Evolutionary conservation across 2,329 filamentous ascomycete genomes (phyloP), one percentile per base, ranked within the genome.

Genomic region (Phaeomoniella chlamydospora): DNA sequence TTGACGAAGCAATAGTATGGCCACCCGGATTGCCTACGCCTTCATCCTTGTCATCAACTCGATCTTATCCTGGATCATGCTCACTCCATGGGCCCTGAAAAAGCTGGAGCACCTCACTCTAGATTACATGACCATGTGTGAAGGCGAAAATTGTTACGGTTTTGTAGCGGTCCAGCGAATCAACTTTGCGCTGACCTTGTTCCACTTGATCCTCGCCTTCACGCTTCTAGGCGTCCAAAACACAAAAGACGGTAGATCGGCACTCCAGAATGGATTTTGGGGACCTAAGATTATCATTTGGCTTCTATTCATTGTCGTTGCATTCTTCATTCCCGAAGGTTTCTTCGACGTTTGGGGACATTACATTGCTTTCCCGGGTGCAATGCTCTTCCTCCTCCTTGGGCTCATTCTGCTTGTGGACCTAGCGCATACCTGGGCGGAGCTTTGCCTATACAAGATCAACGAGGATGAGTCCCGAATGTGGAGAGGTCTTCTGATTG

Each of bases 251-350:
- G 80, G 81, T 31, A 80, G 90, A 44, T 87, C 90, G 2, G 72
- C 76, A 13, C 72, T 98, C 37, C 90, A 98, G 55, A 98, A 98
- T 61, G 90, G 88, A n/a, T 98, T 85, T 60, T 98, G 90, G 90
- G 90, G 87, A 2, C 90, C 90, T 32, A 98, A 98, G 64, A 71
- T 98, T 39, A 74, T 94, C 41, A 74, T 77, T 36, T 98, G 90
- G 90, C 54, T 94, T 34, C 75, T 69, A 11, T 73, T 96, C 46
- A 77, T 96, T 41, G 83, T 94, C 40, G 55, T 93, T 39, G 93
- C 87, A 16, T 98, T 96, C 66, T 74, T 98, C 50, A 94, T 98
- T 39, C 90, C 90, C 12, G 88, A 98, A 53, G 68, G 67, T 17
- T 96, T 98, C 68, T 96, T 94, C 63, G 75, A 93, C 51, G 75